These are phyloP conservation scores for Mycena albidolilacea DNA, from an alignment of 768 basidiomycete species.

Conservation along the genomic window DNA sequence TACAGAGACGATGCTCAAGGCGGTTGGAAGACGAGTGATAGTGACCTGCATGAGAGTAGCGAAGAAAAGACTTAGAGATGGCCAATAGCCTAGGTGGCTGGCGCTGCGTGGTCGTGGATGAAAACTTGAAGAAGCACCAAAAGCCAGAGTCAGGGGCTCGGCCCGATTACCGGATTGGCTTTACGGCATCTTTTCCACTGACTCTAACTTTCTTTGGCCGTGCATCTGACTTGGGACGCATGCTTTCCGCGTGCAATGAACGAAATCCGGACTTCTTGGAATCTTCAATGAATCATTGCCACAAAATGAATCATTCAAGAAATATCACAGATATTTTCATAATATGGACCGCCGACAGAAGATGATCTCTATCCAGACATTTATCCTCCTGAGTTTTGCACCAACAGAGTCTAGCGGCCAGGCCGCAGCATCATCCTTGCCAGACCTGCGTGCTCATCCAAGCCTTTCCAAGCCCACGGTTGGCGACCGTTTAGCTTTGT, in stretches of 20 bases:
- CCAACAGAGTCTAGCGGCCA: no score
- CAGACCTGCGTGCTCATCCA: no score
- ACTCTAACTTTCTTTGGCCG: neutral
- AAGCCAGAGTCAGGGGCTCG: conserved; percentile 1
- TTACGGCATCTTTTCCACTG: neutral
- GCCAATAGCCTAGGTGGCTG: neutral
- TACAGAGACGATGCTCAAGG: conserved; percentile 81
- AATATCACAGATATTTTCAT: neutral
- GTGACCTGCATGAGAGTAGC: conserved; percentile 43
- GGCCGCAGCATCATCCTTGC: no score
- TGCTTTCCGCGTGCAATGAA: neutral
- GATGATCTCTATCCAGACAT: no score
- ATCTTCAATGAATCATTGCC: neutral
- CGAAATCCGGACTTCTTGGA: neutral
- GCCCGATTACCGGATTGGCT: neutral
- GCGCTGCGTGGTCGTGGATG: neutral
- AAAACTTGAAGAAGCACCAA: neutral
- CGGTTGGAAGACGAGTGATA: conserved; percentile 79
- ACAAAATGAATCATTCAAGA: no score
- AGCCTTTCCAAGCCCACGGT: no score
- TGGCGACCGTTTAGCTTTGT: no score
- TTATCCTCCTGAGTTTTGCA: no score
- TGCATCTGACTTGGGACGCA: neutral
- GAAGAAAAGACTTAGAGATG: neutral
- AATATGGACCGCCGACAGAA: no score